Conservation (phyloP, 2,329 filamentous ascomycete species). For the Byssothecium circinans region DNA sequence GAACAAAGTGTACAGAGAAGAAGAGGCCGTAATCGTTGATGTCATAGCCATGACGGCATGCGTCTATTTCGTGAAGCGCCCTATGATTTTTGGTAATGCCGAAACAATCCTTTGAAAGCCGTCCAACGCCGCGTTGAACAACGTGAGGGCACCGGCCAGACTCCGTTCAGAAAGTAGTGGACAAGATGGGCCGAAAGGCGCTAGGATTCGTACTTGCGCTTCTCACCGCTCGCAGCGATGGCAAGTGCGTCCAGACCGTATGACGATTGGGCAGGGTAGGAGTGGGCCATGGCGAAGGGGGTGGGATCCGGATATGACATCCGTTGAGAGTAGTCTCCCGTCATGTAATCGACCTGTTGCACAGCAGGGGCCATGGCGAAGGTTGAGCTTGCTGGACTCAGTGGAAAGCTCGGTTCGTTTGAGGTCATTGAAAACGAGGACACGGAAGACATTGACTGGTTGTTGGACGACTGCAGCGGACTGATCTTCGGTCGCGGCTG, state of each 20-base stretch:
- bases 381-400: slow-evolving; percentile 29
- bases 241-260: slow-evolving; percentile 43
- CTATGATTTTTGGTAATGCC: slow-evolving; percentile 25
- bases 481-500: slow-evolving; percentile 39
- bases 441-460: slow-evolving; percentile 12
- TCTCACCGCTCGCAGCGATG: slow-evolving; percentile 41
- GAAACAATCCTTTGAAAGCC: not conserved
- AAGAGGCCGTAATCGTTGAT: not conserved
- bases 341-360: slow-evolving; percentile 27
- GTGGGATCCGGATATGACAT: slow-evolving; percentile 38
- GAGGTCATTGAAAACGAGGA: slow-evolving; percentile 25
- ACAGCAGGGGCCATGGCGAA: slow-evolving; percentile 30
- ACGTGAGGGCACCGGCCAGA: not conserved
- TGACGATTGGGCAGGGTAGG: slow-evolving; percentile 27
- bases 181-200: not conserved
- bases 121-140: not conserved
- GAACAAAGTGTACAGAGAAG: slow-evolving; percentile 1
- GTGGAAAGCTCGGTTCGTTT: slow-evolving; percentile 29
- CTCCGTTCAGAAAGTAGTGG: not conserved
- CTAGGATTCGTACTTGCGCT: slow-evolving; percentile 40
- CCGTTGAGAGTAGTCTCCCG: slow-evolving; percentile 23
- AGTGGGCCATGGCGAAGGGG: slow-evolving; percentile 24
- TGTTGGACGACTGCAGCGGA: slow-evolving; percentile 30
- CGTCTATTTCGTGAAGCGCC: slow-evolving; percentile 38
- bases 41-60: slow-evolving; percentile 46